These are phyloP conservation scores for Huntiella abstrusa DNA, from an alignment of 2,329 filamentous ascomycete species.

Conservation along the genomic window DNA sequence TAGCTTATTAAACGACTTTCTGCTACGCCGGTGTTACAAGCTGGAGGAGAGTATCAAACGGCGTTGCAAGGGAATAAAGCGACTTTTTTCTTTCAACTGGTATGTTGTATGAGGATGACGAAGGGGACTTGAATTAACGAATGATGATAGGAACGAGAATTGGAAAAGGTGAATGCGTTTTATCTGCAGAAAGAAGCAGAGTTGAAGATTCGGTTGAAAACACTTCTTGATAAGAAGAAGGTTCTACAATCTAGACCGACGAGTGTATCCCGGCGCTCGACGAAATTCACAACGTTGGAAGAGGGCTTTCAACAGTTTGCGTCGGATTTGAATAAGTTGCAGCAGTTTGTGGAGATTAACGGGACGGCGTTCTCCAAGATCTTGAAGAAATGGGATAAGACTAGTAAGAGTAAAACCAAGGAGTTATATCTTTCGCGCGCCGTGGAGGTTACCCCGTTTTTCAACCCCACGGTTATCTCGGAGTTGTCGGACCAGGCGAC, in stretches of 20 bases:
- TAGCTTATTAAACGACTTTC: conserved; percentile 98
- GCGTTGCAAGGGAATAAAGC: conserved; percentile 92
- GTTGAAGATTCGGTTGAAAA: conserved; percentile 86
- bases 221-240: conserved; percentile 85
- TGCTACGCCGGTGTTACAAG: conserved; percentile 65
- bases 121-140: not conserved
- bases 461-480: conserved; percentile 92
- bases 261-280: conserved; percentile 66
- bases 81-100: conserved; percentile 94
- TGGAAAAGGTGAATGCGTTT: conserved; percentile 96
- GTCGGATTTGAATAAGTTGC: conserved; percentile 88
- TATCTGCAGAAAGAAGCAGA: conserved; percentile 97
- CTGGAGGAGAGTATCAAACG: conserved; percentile 69
- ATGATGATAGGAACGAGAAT: conserved; percentile 61
- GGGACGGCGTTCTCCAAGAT: conserved; percentile 97
- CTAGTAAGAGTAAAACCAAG: conserved; percentile 95
- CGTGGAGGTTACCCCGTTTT: conserved; percentile 94
- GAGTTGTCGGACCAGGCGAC: conserved; percentile 93
- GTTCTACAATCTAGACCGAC: conserved; percentile 60
- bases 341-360: conserved; percentile 97
- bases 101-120: conserved; percentile 25
- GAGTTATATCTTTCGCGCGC: conserved; percentile 90
- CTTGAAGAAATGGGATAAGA: conserved; percentile 99
- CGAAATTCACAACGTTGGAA: conserved; percentile 84
- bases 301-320: conserved; percentile 97